Evolutionary conservation across 148 eudicot species (phyloP), one percentile per base, ranked within the genome.

Genomic region (Pouteria glomerata): DNA sequence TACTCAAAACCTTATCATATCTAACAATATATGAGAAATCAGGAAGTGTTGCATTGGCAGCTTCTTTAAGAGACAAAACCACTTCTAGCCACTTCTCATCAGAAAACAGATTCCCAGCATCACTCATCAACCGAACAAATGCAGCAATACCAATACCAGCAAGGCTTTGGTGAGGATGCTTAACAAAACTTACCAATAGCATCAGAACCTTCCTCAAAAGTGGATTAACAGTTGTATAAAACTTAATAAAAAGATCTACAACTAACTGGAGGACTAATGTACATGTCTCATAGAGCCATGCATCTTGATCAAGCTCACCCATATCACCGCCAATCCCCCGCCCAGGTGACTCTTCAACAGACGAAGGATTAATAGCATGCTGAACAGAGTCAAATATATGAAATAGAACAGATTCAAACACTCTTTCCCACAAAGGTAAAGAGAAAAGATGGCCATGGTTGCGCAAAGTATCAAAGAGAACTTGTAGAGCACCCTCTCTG

Each of bases 261-360:
- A 92, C 91, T 71, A 96, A 77, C 77, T 96, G 97, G 73, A 96
- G 96, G 65, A 92, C 91, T 74, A 87, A 68, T 26, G 99, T 96
- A 80, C 99, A 96, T n/a, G 99, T 96, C 86, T 88, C 99, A 65
- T 92, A 96, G 30, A 96, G 89, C 99, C 99, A 96, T 10, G 99
- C 78, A 81, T 96, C 99, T 81, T 96, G 90, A 78, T 87, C 96
- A 79, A 87, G 88, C 57, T 87, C 99, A 50, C 82, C 85, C 68
- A 57, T 61, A 27, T 85, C 87, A 66, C 79, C 78, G 47, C 83
- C 84, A 64, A 57, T 70, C 29, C 79, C 82, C 59, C 82, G 88
- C 23, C 73, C 79, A 55, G 83, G 69, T n/a, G 86, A 73, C 69
- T 66, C 81, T 59, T 84, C 89, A 60, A 85, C 77, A 61, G 93